Base-by-base conservation (phyloP, 495 filamentous ascomycete genomes). In the Venustampulla echinocandica region DNA sequence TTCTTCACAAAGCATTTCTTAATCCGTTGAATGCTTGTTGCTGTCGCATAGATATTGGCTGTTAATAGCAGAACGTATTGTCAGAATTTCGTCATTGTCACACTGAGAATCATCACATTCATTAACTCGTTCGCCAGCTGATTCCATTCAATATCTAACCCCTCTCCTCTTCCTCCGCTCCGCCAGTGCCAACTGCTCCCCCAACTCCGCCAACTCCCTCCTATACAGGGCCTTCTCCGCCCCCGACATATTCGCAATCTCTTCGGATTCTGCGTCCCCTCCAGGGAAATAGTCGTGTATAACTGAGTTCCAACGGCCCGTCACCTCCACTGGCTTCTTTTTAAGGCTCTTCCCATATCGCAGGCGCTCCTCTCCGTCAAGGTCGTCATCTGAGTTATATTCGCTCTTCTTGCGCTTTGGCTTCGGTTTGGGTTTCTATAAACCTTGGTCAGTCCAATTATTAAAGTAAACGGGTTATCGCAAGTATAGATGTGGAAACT, bases 301-400 rank as follows among this genome's bases (percentile, higher is more conserved):
- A 1, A 11, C 36, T 19, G 44, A 47, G 1, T 39, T 14, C 44
- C 43, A 53, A 17, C 27, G 24, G 1, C 50, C 50, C 4, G 39
- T 37, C 5, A 43, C 2, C 10, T 21, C n/a, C 1, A 19, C 9
- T 24, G 19, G 6, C 9, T 21, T 22, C 11, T 11, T 13, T 36
- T 49, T 54, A n/a, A 43, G 17, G n/a, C 10, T 44, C 17, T 38
- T 35, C 10, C 45, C 47, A n/a, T 42, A 44, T 18, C 48, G 35
- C 15, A 44, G 27, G 34, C 48, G 30, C n/a, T 55, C 53, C 42
- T 55, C 53, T 7, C 53, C 53, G 20, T 55, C 53, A 7, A 55
- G 34, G 24, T 55, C 43, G 21, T 44, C 33, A 14, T 49, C 51
- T 9, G 15, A 2, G 9, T 32, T 20, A 14, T 25, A 3, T 3